Evolutionary conservation across 257 asterid genomes (phyloP), one percentile per base, ranked within the genome.

Genomic region (Ligustrum vulgare): DNA sequence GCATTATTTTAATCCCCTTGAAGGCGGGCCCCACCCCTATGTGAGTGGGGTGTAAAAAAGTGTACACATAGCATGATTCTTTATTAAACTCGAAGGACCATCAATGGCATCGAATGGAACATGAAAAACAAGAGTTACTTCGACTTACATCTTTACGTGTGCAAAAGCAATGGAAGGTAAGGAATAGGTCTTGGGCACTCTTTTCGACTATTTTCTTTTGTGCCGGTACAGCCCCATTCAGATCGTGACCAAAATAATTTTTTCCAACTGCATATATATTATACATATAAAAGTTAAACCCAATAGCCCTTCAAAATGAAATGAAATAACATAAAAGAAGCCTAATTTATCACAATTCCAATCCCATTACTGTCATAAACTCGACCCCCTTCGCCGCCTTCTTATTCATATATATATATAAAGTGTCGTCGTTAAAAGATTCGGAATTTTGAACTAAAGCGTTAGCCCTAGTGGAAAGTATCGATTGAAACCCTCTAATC

Each of bases 161-260:
- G 67, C 98, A 93, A 70, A 83, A 91, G 82, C 97, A 91, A 83
- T 89, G 98, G 78, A 86, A 93, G 72, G 91, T 75, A 71, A 88
- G 83, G 76, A 93, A 83, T 16, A 93, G 51, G 47, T 91, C 96
- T 58, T 76, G 87, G 49, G 86, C 87, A 71, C 86, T 86, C 74
- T 84, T 87, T 62, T 88, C 92, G 34, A 84, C 78, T 45, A 69
- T 77, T 77, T 87, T 84, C 73, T 71, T 83, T 0, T 78, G 80
- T 0, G 81, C 86, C 25, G 51, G 37, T 43, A 73, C 13, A 35
- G 76, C 79, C 66, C 86, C 92, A 25, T 71, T 69, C 11, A 66
- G 72, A 74, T 74, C 90, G 33, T 76, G 58, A 34, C 65, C 25
- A 1, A 66, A 72, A 70, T 74, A 74, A 51, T 22, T 75, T 45